Evolutionary conservation across 352 stramenopile species (phyloP), one percentile per base, ranked within the genome.

Genomic region (Phytophthora litchii): DNA sequence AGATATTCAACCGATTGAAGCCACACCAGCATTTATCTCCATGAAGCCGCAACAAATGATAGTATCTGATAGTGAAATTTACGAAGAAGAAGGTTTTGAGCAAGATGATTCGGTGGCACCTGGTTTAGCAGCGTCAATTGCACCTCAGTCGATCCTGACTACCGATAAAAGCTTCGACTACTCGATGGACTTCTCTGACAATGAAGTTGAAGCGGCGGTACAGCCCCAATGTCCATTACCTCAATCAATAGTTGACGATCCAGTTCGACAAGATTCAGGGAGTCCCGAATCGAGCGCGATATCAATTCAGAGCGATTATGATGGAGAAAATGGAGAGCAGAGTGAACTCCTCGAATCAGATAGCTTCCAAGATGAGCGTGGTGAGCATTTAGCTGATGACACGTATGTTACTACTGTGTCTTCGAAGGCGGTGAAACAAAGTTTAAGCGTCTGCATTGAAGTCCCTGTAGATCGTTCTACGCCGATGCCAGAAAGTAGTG

Each of bases 181-280:
- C 56, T 91, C 82, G 36, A 87, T 89, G 68, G 77, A 91, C 27
- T 89, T 91, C 47, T 78, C 74, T 5, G 77, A 91, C 2, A 76
- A 88, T 43, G 67, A 65, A 37, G 52, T 47, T 14, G 40, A 35
- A 4, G 50, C 35, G 1, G 47, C 40, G 11, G 20, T 11, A 3
- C 14, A 43, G 27, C 12, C 48, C 17, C 21, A 49, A 32, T 8
- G 40, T 17, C 8, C 16, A 1, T 16, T 8, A 43, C 27, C 23
- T 23, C 34, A 50, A 35, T 12, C 25, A 38, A 6, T 43, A 35
- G 16, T 17, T 19, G 46, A 61, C n/a, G n/a, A 55, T 29, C 10
- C 14, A 11, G 44, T 44, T 46, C 29, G 27, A 29, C 19, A 3
- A 32, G 31, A 51, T 20, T 6, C 11, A 35, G 19, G 21, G 8